phyloP scores from a whole-genome alignment of 2,329 filamentous ascomycete genomes.

The Penicillium sp. region DNA sequence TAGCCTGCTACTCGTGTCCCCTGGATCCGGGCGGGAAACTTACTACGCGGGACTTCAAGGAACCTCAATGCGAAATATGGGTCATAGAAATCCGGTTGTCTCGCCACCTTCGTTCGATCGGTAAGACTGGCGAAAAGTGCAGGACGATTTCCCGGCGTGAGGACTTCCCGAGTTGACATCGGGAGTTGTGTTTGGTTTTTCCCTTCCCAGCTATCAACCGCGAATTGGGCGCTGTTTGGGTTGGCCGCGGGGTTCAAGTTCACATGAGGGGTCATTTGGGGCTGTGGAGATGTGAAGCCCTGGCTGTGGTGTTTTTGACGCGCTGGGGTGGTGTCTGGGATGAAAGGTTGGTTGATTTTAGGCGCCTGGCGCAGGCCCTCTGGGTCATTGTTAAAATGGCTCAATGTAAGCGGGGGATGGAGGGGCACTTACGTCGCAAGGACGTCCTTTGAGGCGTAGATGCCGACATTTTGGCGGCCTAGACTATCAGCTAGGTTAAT shows the following conservation, averaged over 20 bases:
- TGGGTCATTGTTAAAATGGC: constrained; percentile 20
- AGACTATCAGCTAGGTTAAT: background rate
- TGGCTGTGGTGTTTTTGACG: constrained; percentile 35
- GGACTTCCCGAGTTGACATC: constrained; percentile 42
- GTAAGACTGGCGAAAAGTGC: constrained; percentile 33
- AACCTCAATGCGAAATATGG: constrained; percentile 38
- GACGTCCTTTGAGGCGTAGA: constrained; percentile 26
- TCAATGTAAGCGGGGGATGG: background rate
- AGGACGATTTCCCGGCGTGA: constrained; percentile 45
- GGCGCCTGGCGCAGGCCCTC: constrained; percentile 43
- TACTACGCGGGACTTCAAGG: constrained; percentile 40
- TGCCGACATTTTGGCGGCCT: constrained; percentile 19
- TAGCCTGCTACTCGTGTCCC: constrained; percentile 8
- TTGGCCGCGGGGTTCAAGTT: constrained; percentile 32
- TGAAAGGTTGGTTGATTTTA: constrained; percentile 41
- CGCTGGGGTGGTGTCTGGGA: constrained; percentile 39
- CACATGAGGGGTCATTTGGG: constrained; percentile 23
- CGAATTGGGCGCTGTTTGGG: constrained; percentile 30
- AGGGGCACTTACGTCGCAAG: constrained; percentile 21
- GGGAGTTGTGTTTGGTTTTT: constrained; percentile 38
- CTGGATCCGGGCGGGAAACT: constrained; percentile 11
- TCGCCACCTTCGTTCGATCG: constrained; percentile 30
- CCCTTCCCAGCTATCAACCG: constrained; percentile 39
- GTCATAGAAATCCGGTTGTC: constrained; percentile 40
- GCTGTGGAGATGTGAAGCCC: constrained; percentile 36